A percentile compares a stretch with the other conserved stretches of the same genome.
These are phyloP conservation scores for Trypanosomatidae sp. DNA, from an alignment of 208 protist species.

Conservation along the genomic window DNA sequence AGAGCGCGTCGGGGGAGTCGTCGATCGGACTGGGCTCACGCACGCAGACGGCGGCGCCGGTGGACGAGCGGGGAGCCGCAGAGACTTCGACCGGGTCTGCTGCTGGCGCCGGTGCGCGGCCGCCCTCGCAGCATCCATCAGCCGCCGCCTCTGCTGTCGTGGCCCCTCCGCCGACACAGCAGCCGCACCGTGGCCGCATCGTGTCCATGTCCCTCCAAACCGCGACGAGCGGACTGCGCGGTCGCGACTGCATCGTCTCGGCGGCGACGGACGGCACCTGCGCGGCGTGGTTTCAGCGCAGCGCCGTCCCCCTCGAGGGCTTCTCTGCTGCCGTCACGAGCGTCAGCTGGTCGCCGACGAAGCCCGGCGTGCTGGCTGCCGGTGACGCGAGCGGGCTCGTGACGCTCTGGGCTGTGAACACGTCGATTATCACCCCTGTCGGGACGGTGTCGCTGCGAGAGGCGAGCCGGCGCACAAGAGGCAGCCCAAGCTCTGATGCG, in stretches of 20 bases:
- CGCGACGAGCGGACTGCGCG: slow-evolving; percentile 32
- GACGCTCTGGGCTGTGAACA: slow-evolving; percentile 54
- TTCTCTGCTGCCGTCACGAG: slow-evolving; percentile 49
- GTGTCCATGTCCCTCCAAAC: slow-evolving; percentile 53
- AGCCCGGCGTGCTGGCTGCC: slow-evolving; percentile 59
- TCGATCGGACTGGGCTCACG: too few relatives aligned
- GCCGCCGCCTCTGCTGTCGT: background rate
- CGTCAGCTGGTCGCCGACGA: slow-evolving; percentile 68
- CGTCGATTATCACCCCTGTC: slow-evolving; percentile 45
- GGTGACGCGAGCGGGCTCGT: slow-evolving; percentile 63
- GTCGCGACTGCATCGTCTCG: slow-evolving; percentile 42
- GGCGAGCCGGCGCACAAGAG: slow-evolving; percentile 9
- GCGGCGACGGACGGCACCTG: slow-evolving; percentile 58
- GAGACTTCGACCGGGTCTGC: too few relatives aligned
- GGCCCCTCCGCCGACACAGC: slow-evolving; percentile 3
- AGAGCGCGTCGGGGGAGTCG: too few relatives aligned
- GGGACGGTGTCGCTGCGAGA: slow-evolving; percentile 35
- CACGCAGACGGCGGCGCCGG: too few relatives aligned
- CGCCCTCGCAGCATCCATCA: background rate
- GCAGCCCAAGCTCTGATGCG: slow-evolving; percentile 15
- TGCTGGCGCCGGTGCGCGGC: background rate
- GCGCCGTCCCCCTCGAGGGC: slow-evolving; percentile 42
- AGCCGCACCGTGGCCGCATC: slow-evolving; percentile 37
- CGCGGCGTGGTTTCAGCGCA: slow-evolving; percentile 46
- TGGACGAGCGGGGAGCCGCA: too few relatives aligned